These are phyloP conservation scores for Gracilaria domingensis DNA, from an alignment of 23 red algal genomes.

Conservation along the genomic window DNA sequence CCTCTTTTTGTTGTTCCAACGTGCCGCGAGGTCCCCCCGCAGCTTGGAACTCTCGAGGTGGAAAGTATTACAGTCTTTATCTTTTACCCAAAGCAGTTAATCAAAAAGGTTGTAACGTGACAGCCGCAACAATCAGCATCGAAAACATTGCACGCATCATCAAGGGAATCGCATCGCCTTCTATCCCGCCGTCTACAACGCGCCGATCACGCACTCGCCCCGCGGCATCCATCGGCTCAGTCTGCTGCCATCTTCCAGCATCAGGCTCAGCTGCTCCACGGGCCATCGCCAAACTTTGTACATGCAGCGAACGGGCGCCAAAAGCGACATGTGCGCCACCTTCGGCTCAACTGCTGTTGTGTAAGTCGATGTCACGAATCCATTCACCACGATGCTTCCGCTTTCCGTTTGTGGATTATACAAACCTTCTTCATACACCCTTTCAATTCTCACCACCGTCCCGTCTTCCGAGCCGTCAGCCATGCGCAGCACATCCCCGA, in stretches of 20 bases:
- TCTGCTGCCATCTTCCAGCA: background rate
- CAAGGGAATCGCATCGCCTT: background rate
- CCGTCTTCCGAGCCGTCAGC: conserved; percentile 1
- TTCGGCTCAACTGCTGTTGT: conserved; percentile 43
- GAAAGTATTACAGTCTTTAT: no score
- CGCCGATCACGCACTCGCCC: background rate
- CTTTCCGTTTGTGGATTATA: conserved; percentile 39
- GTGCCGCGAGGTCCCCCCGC: no score
- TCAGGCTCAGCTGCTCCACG: conserved; percentile 5
- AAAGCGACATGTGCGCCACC: conserved; percentile 33
- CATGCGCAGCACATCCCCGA: conserved; percentile 50
- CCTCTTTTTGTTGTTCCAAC: no score
- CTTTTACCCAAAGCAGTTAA: no score
- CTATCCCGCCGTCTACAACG: background rate
- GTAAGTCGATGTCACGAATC: conserved; percentile 43
- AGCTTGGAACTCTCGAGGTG: no score
- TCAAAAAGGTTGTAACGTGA: no score
- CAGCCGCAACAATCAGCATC: background rate
- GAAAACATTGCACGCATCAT: conserved; percentile 20
- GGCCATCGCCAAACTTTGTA: conserved; percentile 28
- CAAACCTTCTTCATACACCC: background rate
- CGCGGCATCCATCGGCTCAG: background rate
- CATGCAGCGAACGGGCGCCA: conserved; percentile 30
- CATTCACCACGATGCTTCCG: conserved; percentile 60
- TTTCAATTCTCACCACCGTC: conserved; percentile 1